Evolutionary conservation across 2,329 filamentous ascomycete species (phyloP).

Genomic region (Tolypocladium paradoxum): DNA sequence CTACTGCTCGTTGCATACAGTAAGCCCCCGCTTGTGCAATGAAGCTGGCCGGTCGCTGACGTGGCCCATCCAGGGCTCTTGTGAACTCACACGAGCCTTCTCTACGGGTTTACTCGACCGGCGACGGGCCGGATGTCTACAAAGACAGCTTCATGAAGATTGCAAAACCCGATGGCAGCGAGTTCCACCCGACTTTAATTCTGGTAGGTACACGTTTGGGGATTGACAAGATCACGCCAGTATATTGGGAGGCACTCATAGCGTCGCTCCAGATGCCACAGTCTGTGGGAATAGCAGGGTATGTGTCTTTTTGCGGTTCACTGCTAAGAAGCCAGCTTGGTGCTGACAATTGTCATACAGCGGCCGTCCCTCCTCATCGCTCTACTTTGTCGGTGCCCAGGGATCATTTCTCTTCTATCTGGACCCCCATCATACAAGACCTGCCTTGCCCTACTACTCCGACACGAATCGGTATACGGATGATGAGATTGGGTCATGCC

Average conservation of each 20-base stretch:
- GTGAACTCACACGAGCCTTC: slow-evolving; percentile 53
- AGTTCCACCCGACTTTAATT: slow-evolving; percentile 76
- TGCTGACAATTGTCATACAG: slow-evolving; percentile 30
- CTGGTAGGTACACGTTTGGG: slow-evolving; percentile 82
- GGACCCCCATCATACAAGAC: slow-evolving; percentile 80
- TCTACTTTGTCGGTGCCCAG: slow-evolving; percentile 50
- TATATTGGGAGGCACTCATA: slow-evolving; percentile 92
- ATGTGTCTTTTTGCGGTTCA: slow-evolving; percentile 19
- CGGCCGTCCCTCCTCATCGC: slow-evolving; percentile 81
- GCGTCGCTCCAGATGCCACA: slow-evolving; percentile 76
- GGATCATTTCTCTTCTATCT: slow-evolving; percentile 84
- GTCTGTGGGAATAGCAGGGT: slow-evolving; percentile 95
- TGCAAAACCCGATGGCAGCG: slow-evolving; percentile 54
- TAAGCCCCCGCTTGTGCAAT: slow-evolving; percentile 30
- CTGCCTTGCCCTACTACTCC: slow-evolving; percentile 54
- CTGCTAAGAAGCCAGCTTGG: background rate
- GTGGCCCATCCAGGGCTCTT: slow-evolving; percentile 49
- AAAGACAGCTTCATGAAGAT: slow-evolving; percentile 76
- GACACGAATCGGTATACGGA: slow-evolving; percentile 47
- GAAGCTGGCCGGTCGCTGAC: background rate
- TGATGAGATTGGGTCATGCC: slow-evolving; percentile 72
- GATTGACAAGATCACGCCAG: slow-evolving; percentile 86
- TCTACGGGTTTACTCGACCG: slow-evolving; percentile 78
- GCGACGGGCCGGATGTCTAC: slow-evolving; percentile 85
- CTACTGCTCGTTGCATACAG: slow-evolving; percentile 90